These are phyloP conservation scores for Tolypocladium album DNA, from an alignment of 2,329 filamentous ascomycete species.

Conservation along the genomic window DNA sequence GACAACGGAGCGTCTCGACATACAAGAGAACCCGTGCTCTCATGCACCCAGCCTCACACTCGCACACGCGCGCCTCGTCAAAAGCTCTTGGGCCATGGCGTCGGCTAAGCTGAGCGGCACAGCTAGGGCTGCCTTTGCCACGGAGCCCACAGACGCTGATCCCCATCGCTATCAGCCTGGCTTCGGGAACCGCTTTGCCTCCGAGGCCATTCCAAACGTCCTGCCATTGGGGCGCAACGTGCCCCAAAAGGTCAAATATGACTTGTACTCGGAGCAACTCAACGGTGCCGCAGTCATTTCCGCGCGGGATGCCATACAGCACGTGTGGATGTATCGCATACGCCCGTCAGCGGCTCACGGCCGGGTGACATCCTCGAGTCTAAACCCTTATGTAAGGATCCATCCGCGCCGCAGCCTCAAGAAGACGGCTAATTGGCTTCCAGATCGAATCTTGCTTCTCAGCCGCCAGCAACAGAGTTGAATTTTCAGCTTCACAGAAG, in stretches of 20 bases:
- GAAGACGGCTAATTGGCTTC: not conserved
- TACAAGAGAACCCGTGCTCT: not conserved
- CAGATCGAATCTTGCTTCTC: constrained; percentile 31
- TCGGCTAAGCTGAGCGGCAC: constrained; percentile 6
- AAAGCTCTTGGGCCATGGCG: not conserved
- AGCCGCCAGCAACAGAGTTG: constrained; percentile 32
- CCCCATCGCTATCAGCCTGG: constrained; percentile 45
- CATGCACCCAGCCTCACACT: not conserved
- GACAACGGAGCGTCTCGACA: not conserved
- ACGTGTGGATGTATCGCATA: constrained; percentile 24
- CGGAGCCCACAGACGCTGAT: constrained; percentile 16
- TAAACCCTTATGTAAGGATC: constrained; percentile 15
- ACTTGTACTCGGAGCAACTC: constrained; percentile 35
- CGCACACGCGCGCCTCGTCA: not conserved
- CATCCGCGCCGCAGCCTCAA: not conserved
- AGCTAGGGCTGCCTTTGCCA: constrained; percentile 9
- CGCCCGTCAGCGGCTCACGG: constrained; percentile 21
- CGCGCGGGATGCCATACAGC: constrained; percentile 15
- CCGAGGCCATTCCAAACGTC: constrained; percentile 33
- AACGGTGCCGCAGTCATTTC: constrained; percentile 28
- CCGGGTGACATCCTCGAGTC: constrained; percentile 5
- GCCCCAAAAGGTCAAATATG: constrained; percentile 30
- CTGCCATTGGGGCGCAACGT: constrained; percentile 33
- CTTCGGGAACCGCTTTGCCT: constrained; percentile 40
- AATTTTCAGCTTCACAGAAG: constrained; percentile 32